phyloP scores from a whole-genome alignment of 129 eudicot species.

The Artemisia annua region DNA sequence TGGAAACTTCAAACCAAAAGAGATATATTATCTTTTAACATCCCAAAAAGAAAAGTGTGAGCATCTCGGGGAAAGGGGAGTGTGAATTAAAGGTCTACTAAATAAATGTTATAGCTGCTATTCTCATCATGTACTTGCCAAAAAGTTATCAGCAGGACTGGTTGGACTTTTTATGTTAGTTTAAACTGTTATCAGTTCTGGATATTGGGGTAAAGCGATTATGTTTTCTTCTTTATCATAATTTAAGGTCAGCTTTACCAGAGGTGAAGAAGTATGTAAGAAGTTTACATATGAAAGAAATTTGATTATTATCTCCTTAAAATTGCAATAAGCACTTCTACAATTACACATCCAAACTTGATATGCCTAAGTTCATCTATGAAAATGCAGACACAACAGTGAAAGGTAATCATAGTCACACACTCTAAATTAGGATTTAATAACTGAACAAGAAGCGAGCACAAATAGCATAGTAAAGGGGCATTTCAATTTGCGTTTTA shows the following conservation, averaged over 20 bases:
- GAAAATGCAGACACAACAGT: conserved; percentile 1
- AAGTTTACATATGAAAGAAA: neutral
- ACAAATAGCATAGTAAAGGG: neutral
- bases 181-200: neutral
- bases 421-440: conserved; percentile 8
- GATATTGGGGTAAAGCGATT: neutral
- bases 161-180: neutral
- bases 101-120: neutral
- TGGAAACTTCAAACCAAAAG: too few species aligned
- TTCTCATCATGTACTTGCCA: neutral
- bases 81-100: neutral
- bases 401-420: conserved; percentile 7
- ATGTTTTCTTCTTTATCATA: neutral
- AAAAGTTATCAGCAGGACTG: neutral
- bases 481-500: neutral
- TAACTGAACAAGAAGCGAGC: neutral
- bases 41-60: neutral
- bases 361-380: conserved; percentile 2
- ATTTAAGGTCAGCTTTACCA: neutral
- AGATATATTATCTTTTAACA: neutral
- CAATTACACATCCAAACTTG: neutral
- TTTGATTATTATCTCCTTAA: neutral
- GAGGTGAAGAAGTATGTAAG: neutral
- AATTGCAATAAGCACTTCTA: neutral
- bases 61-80: neutral